Base-by-base conservation (phyloP, 1,284 basidiomycete genomes). In the Phlebopus sp. region DNA sequence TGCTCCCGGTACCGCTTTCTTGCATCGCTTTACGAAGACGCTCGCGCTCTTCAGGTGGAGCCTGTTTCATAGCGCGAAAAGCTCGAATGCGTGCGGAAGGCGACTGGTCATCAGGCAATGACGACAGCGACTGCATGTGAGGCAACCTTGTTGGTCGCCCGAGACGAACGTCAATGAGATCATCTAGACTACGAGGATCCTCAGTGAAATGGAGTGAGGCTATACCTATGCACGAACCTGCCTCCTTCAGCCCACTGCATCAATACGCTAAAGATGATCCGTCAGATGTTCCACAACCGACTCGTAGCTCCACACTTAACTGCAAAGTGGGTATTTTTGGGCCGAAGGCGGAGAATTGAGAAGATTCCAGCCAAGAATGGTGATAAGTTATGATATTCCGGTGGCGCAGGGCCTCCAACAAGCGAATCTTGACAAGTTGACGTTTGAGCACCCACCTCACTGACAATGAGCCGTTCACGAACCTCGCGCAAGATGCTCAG, bases 161-260 rank as follows among this genome's bases (percentile, higher is more conserved):
- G 2, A 85, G 72, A 9, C 92, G 86, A 13, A 81, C 76, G 49
- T 89, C 80, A 54, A 95, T 91, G 63, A 90, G 86, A 60, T 91
- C 87, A 59, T 95, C 92, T 34, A 95, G 75, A 59, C 81, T 82
- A 30, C 31, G 21, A 27, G 19, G 29, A 10, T 13, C 10, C 14
- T 42, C 8, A 51, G n/a, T 27, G 25, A 11, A 29, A 29, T 29
- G 10, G 8, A 29, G 27, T 29, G 27, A 9, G 8, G 21, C 7
- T 9, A 29, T 29, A 8, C 27, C 27, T 9, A 29, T 29, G 2
- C 9, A 52, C 54, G 29, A 41, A 76, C 77, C 78, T 79, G 56
- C 92, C 92, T 2, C 87, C 88, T 70, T 92, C 90, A 0, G 92
- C 92, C 84, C 87, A 95, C 75, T 94, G 90, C 92, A 95, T 95